Evolutionary conservation across 1,284 basidiomycete species (phyloP).

Genomic region (Malassezia vespertilionis): DNA sequence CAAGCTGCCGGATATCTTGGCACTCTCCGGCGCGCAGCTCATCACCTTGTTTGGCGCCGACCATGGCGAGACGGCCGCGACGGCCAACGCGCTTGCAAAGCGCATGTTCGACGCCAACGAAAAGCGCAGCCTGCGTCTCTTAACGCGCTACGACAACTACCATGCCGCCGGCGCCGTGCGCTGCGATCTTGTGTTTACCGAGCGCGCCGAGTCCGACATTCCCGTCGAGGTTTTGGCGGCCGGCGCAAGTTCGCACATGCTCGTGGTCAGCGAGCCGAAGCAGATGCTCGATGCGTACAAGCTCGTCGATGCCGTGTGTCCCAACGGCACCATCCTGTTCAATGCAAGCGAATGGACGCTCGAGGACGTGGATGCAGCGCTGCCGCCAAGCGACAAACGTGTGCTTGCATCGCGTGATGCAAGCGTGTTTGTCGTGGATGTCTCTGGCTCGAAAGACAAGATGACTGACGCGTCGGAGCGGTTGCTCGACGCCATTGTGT

Average conservation of each 20-base stretch:
- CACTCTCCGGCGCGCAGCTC: conserved; percentile 29
- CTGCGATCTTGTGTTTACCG: conserved; percentile 33
- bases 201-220: conserved; percentile 24
- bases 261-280: conserved; percentile 36
- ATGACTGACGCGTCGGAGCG: conserved; percentile 25
- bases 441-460: conserved; percentile 34
- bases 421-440: conserved; percentile 33
- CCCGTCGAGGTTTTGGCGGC: conserved; percentile 35
- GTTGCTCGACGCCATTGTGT: conserved; percentile 30
- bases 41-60: conserved; percentile 42
- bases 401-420: conserved; percentile 33
- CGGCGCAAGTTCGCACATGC: conserved; percentile 25
- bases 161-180: conserved; percentile 36
- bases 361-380: conserved; percentile 36
- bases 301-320: conserved; percentile 32
- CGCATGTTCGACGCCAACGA: conserved; percentile 28
- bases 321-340: conserved; percentile 39
- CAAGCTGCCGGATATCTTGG: conserved; percentile 20
- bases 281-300: conserved; percentile 34
- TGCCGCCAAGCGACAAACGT: conserved; percentile 37
- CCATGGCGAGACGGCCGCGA: conserved; percentile 26
- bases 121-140: conserved; percentile 27
- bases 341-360: conserved; percentile 37
- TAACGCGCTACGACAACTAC: conserved; percentile 45
- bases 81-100: conserved; percentile 30